A percentile compares a stretch with the other conserved stretches of the same genome.
Evolutionary conservation across 805 yeast species (phyloP).

Genomic region (Metschnikowia rubicola): DNA sequence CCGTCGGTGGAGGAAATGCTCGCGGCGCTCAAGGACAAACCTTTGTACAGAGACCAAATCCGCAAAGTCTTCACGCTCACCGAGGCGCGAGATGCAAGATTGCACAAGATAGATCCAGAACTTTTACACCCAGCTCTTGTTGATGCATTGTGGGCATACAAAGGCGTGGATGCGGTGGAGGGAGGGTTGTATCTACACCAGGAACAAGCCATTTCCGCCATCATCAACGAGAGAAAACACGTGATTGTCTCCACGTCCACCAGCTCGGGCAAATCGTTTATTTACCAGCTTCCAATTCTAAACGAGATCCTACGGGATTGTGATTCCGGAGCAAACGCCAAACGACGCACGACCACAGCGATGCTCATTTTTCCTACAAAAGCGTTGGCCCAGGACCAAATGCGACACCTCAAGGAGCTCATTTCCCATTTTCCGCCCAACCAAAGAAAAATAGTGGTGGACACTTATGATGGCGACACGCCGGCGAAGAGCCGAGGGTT

Average conservation of each 20-base stretch:
- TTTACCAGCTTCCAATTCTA: slow-evolving; percentile 85
- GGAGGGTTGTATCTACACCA: slow-evolving; percentile 74
- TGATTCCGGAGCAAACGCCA: slow-evolving; percentile 29
- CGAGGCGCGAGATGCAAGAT: slow-evolving; percentile 45
- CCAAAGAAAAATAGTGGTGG: slow-evolving; percentile 49
- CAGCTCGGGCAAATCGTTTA: slow-evolving; percentile 91
- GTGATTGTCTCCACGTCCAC: slow-evolving; percentile 93
- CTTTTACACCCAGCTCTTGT: slow-evolving; percentile 46
- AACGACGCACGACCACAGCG: slow-evolving; percentile 51
- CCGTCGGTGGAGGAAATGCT: slow-evolving; percentile 41
- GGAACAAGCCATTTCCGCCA: slow-evolving; percentile 64
- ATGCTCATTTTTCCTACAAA: slow-evolving; percentile 94
- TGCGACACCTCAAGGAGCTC: slow-evolving; percentile 65
- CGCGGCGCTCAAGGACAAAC: slow-evolving; percentile 41
- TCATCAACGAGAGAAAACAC: slow-evolving; percentile 50
- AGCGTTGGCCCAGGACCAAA: slow-evolving; percentile 96
- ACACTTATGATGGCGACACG: slow-evolving; percentile 95
- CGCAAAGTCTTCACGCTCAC: slow-evolving; percentile 46
- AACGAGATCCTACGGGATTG: slow-evolving; percentile 39
- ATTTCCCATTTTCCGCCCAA: slow-evolving; percentile 46
- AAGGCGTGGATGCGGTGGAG: slow-evolving; percentile 40
- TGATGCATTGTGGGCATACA: slow-evolving; percentile 46
- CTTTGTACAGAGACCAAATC: slow-evolving; percentile 63
- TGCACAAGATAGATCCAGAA: slow-evolving; percentile 38
- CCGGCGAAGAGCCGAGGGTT: slow-evolving; percentile 48